Conservation (phyloP, 164 flowering plant genomes). For the Annona squamosa region DNA sequence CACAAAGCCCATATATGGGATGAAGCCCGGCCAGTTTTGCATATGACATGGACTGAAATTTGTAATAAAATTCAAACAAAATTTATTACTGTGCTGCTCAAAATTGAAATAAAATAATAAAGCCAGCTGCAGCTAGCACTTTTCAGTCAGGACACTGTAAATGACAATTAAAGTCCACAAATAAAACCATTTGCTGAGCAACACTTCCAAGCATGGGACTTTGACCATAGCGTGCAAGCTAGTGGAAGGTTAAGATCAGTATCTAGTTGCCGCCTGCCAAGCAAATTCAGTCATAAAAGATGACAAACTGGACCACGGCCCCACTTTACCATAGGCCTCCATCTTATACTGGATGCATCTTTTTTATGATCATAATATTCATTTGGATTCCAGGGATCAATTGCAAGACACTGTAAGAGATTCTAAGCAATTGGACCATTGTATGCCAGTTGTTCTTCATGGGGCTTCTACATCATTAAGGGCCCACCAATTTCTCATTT, state of each 20-base stretch:
- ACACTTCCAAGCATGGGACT: too few species aligned
- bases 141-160: neutral
- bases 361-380: neutral
- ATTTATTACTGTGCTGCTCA: neutral
- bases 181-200: neutral
- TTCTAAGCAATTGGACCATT: too few species aligned
- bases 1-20: constrained; percentile 96
- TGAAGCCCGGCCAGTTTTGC: constrained; percentile 95
- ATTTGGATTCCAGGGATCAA: too few species aligned
- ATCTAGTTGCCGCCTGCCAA: neutral
- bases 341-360: neutral
- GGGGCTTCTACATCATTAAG: too few species aligned
- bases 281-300: neutral
- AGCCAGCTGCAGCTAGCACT: too few species aligned
- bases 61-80: constrained; percentile 20
- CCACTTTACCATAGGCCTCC: neutral
- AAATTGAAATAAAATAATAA: neutral
- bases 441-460: too few species aligned
- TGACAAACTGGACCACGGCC: neutral
- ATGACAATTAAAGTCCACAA: neutral
- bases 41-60: constrained; percentile 90
- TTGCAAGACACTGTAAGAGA: too few species aligned
- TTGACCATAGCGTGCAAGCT: neutral
- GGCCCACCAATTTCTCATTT: too few species aligned
- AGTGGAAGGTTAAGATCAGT: neutral